Evolutionary conservation across 2,329 filamentous ascomycete genomes (phyloP), one percentile per base, ranked within the genome.

Genomic region (Karstenula rhodostoma): DNA sequence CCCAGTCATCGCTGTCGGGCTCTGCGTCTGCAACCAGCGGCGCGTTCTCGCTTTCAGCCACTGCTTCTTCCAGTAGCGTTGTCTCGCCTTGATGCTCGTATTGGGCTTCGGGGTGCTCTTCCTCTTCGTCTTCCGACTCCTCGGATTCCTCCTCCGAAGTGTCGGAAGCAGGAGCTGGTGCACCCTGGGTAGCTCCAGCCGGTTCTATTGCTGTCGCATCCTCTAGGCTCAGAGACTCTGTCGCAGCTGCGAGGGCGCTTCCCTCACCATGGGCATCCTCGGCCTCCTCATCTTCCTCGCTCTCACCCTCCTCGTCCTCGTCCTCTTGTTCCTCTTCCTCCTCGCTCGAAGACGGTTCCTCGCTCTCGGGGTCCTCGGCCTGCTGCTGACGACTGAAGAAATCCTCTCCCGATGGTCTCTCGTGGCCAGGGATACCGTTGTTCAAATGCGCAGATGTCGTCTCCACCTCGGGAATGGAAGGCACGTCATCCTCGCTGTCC

Each of bases 71-170:
- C 63, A 83, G 67, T 10, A 79, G 71, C 4, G 81, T 80, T 0
- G 72, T 72, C 52, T 81, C 79, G 43, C 82, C 78, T 59, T 84
- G 82, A 60, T 81, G 78, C 58, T 83, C 82, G 64, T 84, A 84
- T 43, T 78, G 68, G 35, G 73, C 73, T 35, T 73, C 73, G 13
- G 68, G 64, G 23, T 67, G 67, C 35, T 69, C 67, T 25, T 66
- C 65, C 2, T 37, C 29, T 6, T 25, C 17, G 7, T 51, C 65
- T 3, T 37, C 32, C 7, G 29, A 19, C 29, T 60, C 49, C 8
- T 60, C 44, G 40, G 43, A 53, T 53, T 49, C 46, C 27, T 56
- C 52, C 17, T 47, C 19, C 15, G 27, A 25, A 8, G 37, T 22
- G 4, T 37, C 19, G 9, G 37, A 15, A 8, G 27, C 8, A 22